Evolutionary conservation across 2,329 filamentous ascomycete genomes (phyloP), one percentile per base, ranked within the genome.

Genomic region (Dothideomycetes sp.): DNA sequence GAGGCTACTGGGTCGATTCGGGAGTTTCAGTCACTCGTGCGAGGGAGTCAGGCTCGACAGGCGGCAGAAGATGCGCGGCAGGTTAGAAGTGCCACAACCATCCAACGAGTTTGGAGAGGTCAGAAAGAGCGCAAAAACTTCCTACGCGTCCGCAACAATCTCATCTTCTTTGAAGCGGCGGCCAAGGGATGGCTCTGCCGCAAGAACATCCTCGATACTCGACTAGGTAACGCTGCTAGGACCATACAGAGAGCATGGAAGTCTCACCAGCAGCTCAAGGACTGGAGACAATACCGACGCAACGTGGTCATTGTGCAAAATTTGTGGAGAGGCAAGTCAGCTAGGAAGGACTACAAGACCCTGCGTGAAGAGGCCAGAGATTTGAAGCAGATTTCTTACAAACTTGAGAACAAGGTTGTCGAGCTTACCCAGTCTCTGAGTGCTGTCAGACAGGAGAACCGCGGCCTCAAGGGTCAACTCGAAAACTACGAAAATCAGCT

Each of bases 381-480:
- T 68, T 76, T 98, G 60, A 96, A 96, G 72, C 89, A 96, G 64
- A 98, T 98, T 52, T 96, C 91, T 2, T 98, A 98, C 72, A 96
- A 94, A 70, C 70, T 98, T 53, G 91, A 98, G 63, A 96, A 98
- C 74, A 98, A 98, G 77, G 91, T 98, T 47, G 86, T 98, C 47
- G 91, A 98, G 67, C 75, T 98, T 55, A 98, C 91, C 1, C 91
- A 98, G 62, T 85, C 82, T 36, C 66, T 98, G 52, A 88, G 91
- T 49, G 81, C 86, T 8, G 82, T 94, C 73, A 94, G 94, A 69
- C 77, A 81, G 47, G 85, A 94, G 65, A 98, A 98, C 75, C 95
- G 94, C 70, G 75, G 76, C 43, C 73, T 98, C 45, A 72, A 83
- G 51, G 80, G 76, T 27, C 88, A 96, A 62, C 81, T 98, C 36